These are phyloP conservation scores for Fusarium protoensiforme DNA, from an alignment of 2,329 filamentous ascomycete species.

Conservation along the genomic window DNA sequence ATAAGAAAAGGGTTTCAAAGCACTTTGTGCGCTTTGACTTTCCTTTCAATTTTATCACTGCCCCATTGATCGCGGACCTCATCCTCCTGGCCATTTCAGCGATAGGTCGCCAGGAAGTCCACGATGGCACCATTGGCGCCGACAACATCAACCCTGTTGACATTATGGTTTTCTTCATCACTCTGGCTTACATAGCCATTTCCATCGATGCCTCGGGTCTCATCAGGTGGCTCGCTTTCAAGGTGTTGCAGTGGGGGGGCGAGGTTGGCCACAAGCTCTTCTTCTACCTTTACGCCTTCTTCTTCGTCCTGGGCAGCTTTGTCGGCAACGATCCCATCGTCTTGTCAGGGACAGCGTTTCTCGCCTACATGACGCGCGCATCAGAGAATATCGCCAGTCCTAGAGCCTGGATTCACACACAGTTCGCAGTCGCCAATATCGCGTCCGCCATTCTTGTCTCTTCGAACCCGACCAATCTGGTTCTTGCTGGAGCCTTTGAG, in stretches of 20 bases:
- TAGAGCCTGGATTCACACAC: slow-evolving; percentile 77
- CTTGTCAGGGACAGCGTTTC: slow-evolving; percentile 77
- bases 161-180: slow-evolving; percentile 81
- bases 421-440: slow-evolving; percentile 79
- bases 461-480: slow-evolving; percentile 81
- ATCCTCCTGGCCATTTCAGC: slow-evolving; percentile 77
- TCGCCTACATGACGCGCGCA: slow-evolving; percentile 81
- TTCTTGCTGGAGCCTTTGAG: slow-evolving; percentile 76
- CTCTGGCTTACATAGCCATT: slow-evolving; percentile 80
- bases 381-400: slow-evolving; percentile 79
- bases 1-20: slow-evolving; percentile 37
- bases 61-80: slow-evolving; percentile 76
- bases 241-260: slow-evolving; percentile 74
- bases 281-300: slow-evolving; percentile 79
- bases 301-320: slow-evolving; percentile 73
- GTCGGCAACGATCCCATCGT: slow-evolving; percentile 83
- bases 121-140: slow-evolving; percentile 74
- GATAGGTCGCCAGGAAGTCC: slow-evolving; percentile 74
- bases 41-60: slow-evolving; percentile 77
- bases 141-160: slow-evolving; percentile 76
- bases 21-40: slow-evolving; percentile 64
- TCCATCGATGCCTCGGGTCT: slow-evolving; percentile 81
- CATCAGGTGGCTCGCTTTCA: slow-evolving; percentile 77
- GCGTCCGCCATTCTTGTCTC: slow-evolving; percentile 81
- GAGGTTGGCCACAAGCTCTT: slow-evolving; percentile 75